Conservation (phyloP, 2,329 filamentous ascomycete genomes). For the Fusarium sp. region DNA sequence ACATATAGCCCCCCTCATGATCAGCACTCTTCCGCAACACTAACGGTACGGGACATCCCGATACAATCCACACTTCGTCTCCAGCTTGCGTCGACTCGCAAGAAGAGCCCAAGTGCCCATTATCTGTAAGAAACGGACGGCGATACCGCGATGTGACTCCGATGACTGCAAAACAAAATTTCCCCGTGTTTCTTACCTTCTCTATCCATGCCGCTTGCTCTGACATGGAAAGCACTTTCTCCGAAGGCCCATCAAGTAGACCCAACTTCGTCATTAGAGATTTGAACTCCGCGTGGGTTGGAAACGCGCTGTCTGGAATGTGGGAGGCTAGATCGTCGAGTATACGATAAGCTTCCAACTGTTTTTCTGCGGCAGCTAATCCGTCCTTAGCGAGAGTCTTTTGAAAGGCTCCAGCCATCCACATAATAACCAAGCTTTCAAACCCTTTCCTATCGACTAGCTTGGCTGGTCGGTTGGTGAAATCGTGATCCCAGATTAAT, state of each 20-base stretch:
- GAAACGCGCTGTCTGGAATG: not conserved
- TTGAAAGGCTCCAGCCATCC: not conserved
- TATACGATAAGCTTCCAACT: not conserved
- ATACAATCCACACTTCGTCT: not conserved
- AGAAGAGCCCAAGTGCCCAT: not conserved
- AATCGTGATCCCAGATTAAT: not conserved
- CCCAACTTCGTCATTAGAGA: not conserved
- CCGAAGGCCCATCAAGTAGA: fast-evolving
- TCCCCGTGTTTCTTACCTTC: not conserved
- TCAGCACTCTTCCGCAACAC: not conserved
- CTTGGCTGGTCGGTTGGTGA: not conserved
- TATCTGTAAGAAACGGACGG: not conserved
- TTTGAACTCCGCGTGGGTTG: not conserved
- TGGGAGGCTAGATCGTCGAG: not conserved
- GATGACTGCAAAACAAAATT: not conserved
- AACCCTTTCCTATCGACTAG: not conserved
- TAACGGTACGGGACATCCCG: not conserved
- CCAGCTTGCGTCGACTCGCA: not conserved
- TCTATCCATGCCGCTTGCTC: not conserved
- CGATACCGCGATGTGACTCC: not conserved
- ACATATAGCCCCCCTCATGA: not conserved
- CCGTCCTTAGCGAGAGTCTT: not conserved
- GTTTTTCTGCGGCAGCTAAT: not conserved
- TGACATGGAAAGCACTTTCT: not conserved
- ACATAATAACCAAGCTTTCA: not conserved